Conservation (phyloP, 2,329 filamentous ascomycete genomes). For the Colletotrichum coccodes region DNA sequence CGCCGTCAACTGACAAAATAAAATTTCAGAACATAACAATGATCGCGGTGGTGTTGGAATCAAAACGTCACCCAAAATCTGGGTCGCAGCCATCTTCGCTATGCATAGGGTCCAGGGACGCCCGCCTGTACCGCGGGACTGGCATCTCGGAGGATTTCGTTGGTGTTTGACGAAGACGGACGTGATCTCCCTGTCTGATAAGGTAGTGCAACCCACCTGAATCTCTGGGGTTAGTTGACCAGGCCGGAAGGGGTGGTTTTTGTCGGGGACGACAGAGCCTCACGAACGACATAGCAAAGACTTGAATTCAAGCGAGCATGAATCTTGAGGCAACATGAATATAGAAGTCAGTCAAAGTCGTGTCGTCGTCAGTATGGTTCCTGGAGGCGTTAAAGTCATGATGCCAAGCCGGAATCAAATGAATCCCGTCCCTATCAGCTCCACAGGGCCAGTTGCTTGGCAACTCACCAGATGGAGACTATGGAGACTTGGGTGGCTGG, state of each 20-base stretch:
- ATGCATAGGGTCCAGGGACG: background rate
- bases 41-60: no score
- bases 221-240: background rate
- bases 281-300: background rate
- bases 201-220: constrained; percentile 3
- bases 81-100: background rate
- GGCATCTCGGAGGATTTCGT: background rate
- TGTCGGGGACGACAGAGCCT: background rate
- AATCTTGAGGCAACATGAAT: no score
- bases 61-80: background rate
- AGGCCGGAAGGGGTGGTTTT: background rate
- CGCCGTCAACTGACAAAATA: background rate
- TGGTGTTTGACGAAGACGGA: background rate
- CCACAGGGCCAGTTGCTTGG: background rate
- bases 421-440: background rate
- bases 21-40: background rate
- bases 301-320: no score
- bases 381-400: background rate
- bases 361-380: background rate
- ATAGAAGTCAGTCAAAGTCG: no score
- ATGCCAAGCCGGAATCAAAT: background rate
- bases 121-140: background rate
- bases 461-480: background rate
- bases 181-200: background rate
- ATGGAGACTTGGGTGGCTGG: background rate